A percentile compares a stretch with the other conserved stretches of the same genome.
phyloP scores from a whole-genome alignment of 257 asterid genomes.

The Solanum bulbocastanum region DNA sequence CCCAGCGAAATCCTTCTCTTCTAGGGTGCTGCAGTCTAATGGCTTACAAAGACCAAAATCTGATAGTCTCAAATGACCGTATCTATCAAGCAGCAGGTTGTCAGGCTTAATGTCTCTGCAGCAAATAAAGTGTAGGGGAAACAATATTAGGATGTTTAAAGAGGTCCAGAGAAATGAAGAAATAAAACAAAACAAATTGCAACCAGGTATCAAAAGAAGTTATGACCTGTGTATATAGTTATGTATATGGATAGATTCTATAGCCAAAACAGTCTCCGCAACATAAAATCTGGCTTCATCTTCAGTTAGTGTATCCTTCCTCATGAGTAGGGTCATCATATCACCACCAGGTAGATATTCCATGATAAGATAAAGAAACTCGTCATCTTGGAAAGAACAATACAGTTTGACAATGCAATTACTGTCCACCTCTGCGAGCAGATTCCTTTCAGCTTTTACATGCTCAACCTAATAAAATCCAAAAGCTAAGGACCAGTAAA shows the following conservation, averaged over 20 bases:
- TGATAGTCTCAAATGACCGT: conserved; percentile 83
- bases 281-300: conserved; percentile 83
- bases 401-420: conserved; percentile 87
- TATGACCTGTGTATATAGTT: conserved; percentile 77
- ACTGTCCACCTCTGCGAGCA: conserved; percentile 94
- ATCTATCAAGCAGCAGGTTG: conserved; percentile 86
- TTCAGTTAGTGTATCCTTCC: conserved; percentile 77
- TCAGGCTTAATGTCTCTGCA: conserved; percentile 95
- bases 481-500: conserved; percentile 18
- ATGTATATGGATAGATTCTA: conserved; percentile 85
- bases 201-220: conserved; percentile 10
- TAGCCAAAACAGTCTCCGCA: conserved; percentile 87
- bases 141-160: conserved; percentile 20
- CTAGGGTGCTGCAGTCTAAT: conserved; percentile 75
- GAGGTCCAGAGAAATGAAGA: not conserved
- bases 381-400: conserved; percentile 92
- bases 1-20: conserved; percentile 68
- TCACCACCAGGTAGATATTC: conserved; percentile 98
- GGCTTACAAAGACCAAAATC: conserved; percentile 99
- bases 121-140: conserved; percentile 3
- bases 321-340: conserved; percentile 91
- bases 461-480: conserved; percentile 67
- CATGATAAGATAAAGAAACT: conserved; percentile 83
- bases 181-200: conserved; percentile 1
- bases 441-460: conserved; percentile 93